A percentile compares a stretch with the other conserved stretches of the same genome.
Evolutionary conservation across 192 early-diverging fungal genomes (phyloP).

Genomic region (Phycomyces nitens): DNA sequence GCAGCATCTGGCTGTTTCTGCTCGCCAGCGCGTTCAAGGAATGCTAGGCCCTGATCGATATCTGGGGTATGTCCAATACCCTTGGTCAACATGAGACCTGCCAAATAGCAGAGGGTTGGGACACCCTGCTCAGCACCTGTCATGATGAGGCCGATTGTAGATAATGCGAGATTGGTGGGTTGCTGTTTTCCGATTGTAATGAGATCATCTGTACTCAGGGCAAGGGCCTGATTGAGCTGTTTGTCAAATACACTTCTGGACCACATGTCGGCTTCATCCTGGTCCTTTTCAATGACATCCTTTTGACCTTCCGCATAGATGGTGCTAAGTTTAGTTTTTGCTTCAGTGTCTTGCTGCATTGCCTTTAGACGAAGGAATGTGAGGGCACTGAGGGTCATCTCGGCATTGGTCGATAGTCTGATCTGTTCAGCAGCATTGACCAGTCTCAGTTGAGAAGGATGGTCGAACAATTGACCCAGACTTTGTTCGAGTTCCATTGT

Average conservation of each 20-base stretch:
- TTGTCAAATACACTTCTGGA: slow-evolving; percentile 33
- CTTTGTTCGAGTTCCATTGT: not conserved
- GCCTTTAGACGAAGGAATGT: slow-evolving; percentile 18
- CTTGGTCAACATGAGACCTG: slow-evolving; percentile 22
- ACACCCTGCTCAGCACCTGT: not conserved
- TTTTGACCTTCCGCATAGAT: slow-evolving; percentile 15
- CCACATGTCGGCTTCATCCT: slow-evolving; percentile 23
- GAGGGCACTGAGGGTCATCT: slow-evolving; percentile 1
- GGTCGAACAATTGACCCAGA: not conserved
- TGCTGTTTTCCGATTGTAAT: not conserved
- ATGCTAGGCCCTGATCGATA: slow-evolving; percentile 10
- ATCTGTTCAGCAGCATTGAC: slow-evolving; percentile 5
- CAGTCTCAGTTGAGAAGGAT: slow-evolving; percentile 5
- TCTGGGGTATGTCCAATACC: slow-evolving; percentile 22
- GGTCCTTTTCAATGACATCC: slow-evolving; percentile 5
- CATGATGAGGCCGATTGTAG: slow-evolving; percentile 2
- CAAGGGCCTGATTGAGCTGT: slow-evolving; percentile 19
- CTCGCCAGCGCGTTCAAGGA: slow-evolving; percentile 14
- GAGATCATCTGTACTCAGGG: not conserved
- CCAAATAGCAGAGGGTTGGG: slow-evolving; percentile 17
- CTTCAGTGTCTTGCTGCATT: slow-evolving; percentile 17
- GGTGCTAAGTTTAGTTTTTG: slow-evolving; percentile 27
- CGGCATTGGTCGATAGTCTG: not conserved
- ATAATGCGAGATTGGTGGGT: not conserved
- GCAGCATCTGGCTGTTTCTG: slow-evolving; percentile 18